Evolutionary conservation across 108 stramenopile species (phyloP), one percentile per base, ranked within the genome.

Genomic region (Cyclotella baltica): DNA sequence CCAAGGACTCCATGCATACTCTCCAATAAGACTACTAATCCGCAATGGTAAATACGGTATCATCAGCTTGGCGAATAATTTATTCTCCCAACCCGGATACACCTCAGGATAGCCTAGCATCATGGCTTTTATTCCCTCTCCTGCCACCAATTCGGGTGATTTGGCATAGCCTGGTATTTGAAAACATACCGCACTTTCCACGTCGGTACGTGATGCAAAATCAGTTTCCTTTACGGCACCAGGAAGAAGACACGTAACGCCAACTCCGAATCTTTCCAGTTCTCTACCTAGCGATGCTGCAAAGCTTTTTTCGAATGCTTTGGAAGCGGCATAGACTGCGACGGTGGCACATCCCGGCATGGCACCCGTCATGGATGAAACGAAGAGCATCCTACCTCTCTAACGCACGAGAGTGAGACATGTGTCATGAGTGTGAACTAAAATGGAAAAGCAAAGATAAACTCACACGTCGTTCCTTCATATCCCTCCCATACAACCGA

Each of bases 211-310:
- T 16, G 69, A 47, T 22, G 87, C 82, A 73, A 96, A 96, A 2
- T 84, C 72, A 23, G 92, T 96, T 36, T 88, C 88, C 37, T 51
- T 67, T 3, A 96, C 92, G n/a, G 94, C 86, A 50, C 94, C 94
- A 3, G 94, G 94, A 47, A 93, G 77, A 34, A 96, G 46, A 75
- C 92, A 93, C n/a, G 94, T 96, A n/a, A 96, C 91, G 15, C 92
- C 94, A 0, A 92, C 87, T 23, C 94, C 94, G 68, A 78, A 83
- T 36, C 67, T 73, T 72, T 96, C 94, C 83, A 96, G 58, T 72
- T 96, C 94, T 67, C 89, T 92, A 13, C 87, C 90, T 70, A 96
- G 72, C 18, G 89, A 88, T 6, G 86, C 73, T 0, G 89, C 72
- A 53, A 96, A 70, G 48, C 80, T 84, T 58, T 91, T 92, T 70